Conservation (phyloP, 805 yeast genomes). For the Nematodospora valgi region DNA sequence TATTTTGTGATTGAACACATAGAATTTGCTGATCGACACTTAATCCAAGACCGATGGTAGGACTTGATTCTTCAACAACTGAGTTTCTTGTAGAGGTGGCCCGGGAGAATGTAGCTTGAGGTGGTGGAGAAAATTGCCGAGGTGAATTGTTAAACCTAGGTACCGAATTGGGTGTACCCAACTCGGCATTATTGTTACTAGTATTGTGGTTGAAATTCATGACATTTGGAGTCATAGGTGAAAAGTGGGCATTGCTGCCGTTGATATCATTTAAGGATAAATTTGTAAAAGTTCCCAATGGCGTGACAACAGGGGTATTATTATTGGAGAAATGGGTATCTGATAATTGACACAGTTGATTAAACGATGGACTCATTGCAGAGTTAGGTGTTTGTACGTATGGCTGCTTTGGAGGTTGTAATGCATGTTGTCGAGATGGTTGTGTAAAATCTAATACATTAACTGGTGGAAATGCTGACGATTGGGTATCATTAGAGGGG, state of each 20-base stretch:
- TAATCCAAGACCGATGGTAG: neutral
- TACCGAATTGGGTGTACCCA: neutral
- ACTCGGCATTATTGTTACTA: neutral
- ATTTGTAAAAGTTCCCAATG: conserved; percentile 5
- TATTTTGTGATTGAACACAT: neutral
- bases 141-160: neutral
- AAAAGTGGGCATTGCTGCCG: neutral
- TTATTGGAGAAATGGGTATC: conserved; percentile 4
- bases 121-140: neutral
- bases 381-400: neutral
- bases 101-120: neutral
- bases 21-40: neutral
- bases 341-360: no score
- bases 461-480: neutral
- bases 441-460: no score
- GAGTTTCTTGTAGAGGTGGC: neutral
- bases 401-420: neutral
- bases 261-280: no score
- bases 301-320: conserved; percentile 2
- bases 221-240: conserved; percentile 6
- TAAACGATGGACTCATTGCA: conserved; percentile 1
- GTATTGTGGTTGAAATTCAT: neutral
- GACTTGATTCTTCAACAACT: neutral
- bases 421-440: neutral
- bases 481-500: neutral